A percentile compares a stretch with the other conserved stretches of the same genome.
phyloP scores from a whole-genome alignment of 164 flowering plant species.

The Nymphaea thermarum region DNA sequence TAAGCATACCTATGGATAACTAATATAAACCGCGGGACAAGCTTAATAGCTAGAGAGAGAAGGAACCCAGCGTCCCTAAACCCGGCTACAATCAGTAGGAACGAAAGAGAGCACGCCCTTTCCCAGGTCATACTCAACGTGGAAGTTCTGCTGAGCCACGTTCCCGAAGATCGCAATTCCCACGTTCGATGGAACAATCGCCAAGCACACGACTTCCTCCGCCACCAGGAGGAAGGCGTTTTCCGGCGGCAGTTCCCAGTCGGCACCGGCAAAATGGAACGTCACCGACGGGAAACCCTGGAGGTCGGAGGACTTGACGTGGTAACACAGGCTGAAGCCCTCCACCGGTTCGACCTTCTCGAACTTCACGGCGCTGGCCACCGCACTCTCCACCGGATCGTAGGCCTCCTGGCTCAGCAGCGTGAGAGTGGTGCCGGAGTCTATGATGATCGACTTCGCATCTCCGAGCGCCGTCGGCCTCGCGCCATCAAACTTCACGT shows the following conservation, averaged over 20 bases:
- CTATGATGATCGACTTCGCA: slow-evolving; percentile 26
- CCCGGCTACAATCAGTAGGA: background rate
- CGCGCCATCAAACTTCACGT: background rate
- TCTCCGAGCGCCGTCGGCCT: background rate
- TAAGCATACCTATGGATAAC: too few relatives aligned
- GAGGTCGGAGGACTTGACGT: background rate
- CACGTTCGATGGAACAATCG: background rate
- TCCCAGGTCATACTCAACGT: background rate
- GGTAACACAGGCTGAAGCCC: background rate
- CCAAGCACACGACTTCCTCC: background rate
- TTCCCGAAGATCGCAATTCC: background rate
- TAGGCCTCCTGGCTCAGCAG: slow-evolving; percentile 1
- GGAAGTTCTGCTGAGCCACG: background rate
- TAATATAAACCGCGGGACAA: too few relatives aligned
- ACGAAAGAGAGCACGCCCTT: background rate
- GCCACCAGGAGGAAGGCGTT: background rate
- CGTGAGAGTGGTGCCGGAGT: slow-evolving; percentile 31
- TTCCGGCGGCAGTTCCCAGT: background rate
- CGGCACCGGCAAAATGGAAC: background rate
- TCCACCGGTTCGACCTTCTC: background rate
- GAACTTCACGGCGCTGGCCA: background rate
- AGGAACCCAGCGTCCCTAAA: too few relatives aligned
- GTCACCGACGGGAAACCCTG: background rate
- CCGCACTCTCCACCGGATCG: background rate
- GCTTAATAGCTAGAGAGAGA: too few relatives aligned